These are phyloP conservation scores for Podaxis sp. DNA, from an alignment of 768 basidiomycete genomes.

Conservation along the genomic window DNA sequence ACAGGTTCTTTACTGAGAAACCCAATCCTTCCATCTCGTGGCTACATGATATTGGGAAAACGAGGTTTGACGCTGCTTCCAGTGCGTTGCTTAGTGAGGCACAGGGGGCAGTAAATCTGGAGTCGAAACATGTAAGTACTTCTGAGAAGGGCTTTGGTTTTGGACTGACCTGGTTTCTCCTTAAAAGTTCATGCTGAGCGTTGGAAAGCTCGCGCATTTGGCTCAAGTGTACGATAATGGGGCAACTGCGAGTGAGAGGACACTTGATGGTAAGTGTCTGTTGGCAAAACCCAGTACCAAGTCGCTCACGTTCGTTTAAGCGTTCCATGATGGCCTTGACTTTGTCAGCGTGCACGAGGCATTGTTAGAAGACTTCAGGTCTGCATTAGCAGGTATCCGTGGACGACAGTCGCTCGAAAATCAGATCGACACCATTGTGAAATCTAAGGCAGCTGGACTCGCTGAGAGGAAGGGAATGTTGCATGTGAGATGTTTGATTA, in stretches of 20 bases:
- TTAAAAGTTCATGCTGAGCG: conserved; percentile 80
- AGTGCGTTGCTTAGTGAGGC: conserved; percentile 64
- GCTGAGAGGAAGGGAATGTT: conserved; percentile 51
- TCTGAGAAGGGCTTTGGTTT: conserved; percentile 15
- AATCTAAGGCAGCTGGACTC: conserved; percentile 49
- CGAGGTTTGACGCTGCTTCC: conserved; percentile 65
- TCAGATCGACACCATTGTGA: conserved; percentile 64
- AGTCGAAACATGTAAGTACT: conserved; percentile 71
- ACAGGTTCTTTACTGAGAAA: conserved; percentile 65
- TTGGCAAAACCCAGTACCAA: not conserved
- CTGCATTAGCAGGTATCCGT: conserved; percentile 46
- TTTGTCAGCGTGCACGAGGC: conserved; percentile 82
- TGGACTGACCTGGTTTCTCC: conserved; percentile 1
- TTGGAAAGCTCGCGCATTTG: conserved; percentile 84
- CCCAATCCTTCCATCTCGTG: conserved; percentile 71
- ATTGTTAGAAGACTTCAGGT: conserved; percentile 62
- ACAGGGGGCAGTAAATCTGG: conserved; percentile 52
- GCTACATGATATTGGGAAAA: conserved; percentile 82
- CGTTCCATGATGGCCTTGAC: conserved; percentile 85
- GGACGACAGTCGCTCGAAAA: conserved; percentile 63
- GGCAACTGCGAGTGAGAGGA: conserved; percentile 44
- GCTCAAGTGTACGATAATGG: conserved; percentile 70
- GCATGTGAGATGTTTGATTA: conserved; percentile 36
- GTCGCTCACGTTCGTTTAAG: conserved; percentile 36
- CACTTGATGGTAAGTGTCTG: conserved; percentile 51